A percentile compares a stretch with the other conserved stretches of the same genome.
Conservation (phyloP, 257 asterid species). For the Penstemon barbatus region DNA sequence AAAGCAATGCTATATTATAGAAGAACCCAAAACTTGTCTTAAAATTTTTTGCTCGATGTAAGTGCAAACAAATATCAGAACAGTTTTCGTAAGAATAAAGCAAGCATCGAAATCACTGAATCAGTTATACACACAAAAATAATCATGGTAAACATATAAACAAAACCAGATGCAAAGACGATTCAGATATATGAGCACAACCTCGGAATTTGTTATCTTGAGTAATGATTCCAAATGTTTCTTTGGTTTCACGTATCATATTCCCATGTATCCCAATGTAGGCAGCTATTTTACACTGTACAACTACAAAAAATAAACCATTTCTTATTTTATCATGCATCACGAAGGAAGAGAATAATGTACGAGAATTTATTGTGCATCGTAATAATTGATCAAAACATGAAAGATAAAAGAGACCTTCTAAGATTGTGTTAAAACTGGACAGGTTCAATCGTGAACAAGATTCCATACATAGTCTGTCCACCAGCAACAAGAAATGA, state of each 20-base stretch:
- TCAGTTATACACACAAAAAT: not conserved
- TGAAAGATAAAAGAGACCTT: not conserved
- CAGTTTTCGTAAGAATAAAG: not conserved
- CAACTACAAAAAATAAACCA: constrained; percentile 52
- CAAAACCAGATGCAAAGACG: constrained; percentile 8
- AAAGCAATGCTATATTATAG: not conserved
- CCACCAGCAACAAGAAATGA: not conserved
- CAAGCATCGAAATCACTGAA: not conserved
- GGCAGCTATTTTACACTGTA: constrained; percentile 53
- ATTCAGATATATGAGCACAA: constrained; percentile 30
- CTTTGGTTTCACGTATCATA: constrained; percentile 81
- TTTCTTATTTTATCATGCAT: not conserved
- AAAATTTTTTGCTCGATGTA: not conserved
- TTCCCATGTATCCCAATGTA: constrained; percentile 68
- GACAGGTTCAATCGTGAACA: not conserved
- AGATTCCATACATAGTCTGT: not conserved
- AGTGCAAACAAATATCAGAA: not conserved
- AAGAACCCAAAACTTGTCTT: not conserved
- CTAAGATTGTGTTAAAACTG: not conserved
- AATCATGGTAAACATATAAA: no score
- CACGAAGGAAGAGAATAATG: not conserved
- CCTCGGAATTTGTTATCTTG: constrained; percentile 81
- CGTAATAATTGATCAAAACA: not conserved
- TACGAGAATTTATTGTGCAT: not conserved
- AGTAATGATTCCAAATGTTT: constrained; percentile 83